phyloP scores from a whole-genome alignment of 2,329 filamentous ascomycete genomes.

The Blastomyces emzantsi region DNA sequence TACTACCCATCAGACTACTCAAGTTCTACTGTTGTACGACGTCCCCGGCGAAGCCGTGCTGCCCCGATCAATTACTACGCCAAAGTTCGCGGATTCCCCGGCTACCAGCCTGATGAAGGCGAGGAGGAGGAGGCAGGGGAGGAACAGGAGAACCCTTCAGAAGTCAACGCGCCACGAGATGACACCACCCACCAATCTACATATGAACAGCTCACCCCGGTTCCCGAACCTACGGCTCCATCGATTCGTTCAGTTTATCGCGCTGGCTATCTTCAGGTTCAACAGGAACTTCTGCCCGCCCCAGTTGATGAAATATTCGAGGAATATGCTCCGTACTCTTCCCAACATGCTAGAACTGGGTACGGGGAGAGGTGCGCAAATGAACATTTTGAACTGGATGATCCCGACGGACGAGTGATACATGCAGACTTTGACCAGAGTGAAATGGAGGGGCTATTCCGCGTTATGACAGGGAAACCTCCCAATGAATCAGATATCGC shows the following conservation, averaged over 20 bases:
- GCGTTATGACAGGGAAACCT: slow-evolving; percentile 11
- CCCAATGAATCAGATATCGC: slow-evolving; percentile 15
- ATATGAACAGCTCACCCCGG: neutral
- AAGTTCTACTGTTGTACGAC: slow-evolving; percentile 8
- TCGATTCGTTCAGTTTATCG: slow-evolving; percentile 15
- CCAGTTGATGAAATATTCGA: slow-evolving; percentile 5
- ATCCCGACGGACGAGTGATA: slow-evolving; percentile 9
- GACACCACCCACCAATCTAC: neutral
- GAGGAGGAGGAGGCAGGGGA: neutral
- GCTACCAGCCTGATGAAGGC: slow-evolving; percentile 12
- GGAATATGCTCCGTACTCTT: slow-evolving; percentile 7
- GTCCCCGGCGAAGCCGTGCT: slow-evolving; percentile 23
- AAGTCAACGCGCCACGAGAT: neutral
- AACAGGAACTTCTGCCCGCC: slow-evolving; percentile 11
- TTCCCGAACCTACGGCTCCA: neutral
- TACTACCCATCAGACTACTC: neutral
- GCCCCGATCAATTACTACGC: slow-evolving; percentile 28
- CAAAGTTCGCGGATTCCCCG: slow-evolving; percentile 14
- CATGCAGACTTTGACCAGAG: slow-evolving; percentile 23
- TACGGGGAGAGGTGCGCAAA: neutral
- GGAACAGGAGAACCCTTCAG: neutral
- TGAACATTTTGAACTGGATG: neutral
- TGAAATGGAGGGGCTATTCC: slow-evolving; percentile 21
- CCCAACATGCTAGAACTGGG: neutral
- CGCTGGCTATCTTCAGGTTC: slow-evolving; percentile 15